Base-by-base conservation (phyloP, 805 yeast genomes). In the Ogataea pignaliae region DNA sequence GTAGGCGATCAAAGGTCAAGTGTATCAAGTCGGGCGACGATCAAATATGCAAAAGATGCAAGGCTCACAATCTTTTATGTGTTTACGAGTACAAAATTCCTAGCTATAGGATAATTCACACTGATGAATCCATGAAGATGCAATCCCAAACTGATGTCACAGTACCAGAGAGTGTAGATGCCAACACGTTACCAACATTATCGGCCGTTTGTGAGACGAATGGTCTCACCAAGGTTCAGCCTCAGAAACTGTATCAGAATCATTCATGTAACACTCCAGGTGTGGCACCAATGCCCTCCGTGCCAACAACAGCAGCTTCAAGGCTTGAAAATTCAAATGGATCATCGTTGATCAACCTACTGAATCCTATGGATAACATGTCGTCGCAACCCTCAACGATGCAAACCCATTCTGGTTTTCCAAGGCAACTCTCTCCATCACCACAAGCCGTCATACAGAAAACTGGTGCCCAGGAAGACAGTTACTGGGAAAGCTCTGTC, bases 1-100 rank as follows among this genome's bases (percentile, higher is more conserved):
- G 89, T 57, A 73, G 85, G 44, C 69, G 69, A 54, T 70, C 83
- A 17, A 83, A 83, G 60, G 81, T 82, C 26, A 79, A 73, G 59
- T 83, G 89, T 53, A 71, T 71, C 33, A 79, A 79, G 53, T 53
- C 65, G 6, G 67, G 65, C 2, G 57, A 54, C 49, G 63, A 57
- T 41, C 54, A 75, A 41, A 81, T 83, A 1, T 83, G 89, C 57
- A 75, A 73, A 48, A 57, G 86, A 44, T 83, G 89, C 56, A 50
- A 67, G 13, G 70, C 72, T 33, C 70, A 66, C 15, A 76, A 76
- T 14, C 67, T 76, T 28, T 73, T 72, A 37, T 83, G 88, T 53
- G 73, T 75, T 29, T 81, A 75, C 59, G 79, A 78, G 38, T 72
- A 74, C 41, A 78, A 75, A 48, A 65, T 78, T 3, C 81, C 83